A percentile compares a stretch with the other conserved stretches of the same genome.
Evolutionary conservation across 768 basidiomycete genomes (phyloP).

Genomic region (Podaxis sp.): DNA sequence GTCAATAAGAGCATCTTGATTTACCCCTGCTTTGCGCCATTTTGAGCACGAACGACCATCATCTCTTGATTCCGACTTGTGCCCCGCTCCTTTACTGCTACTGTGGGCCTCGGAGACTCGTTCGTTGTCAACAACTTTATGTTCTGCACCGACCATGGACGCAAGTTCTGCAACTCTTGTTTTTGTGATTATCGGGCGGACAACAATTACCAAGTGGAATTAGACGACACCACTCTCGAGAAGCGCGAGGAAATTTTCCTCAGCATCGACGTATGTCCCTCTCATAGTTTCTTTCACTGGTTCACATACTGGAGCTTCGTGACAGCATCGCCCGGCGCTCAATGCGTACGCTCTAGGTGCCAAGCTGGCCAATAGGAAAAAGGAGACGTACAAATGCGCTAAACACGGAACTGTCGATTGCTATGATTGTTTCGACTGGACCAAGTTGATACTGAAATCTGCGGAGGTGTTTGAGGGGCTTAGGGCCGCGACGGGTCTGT

Average conservation of each 20-base stretch:
- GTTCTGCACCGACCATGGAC: conserved; percentile 33
- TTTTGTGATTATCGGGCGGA: conserved; percentile 29
- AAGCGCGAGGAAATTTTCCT: conserved; percentile 19
- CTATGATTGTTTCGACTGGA: neutral
- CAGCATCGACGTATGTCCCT: conserved; percentile 13
- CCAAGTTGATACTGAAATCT: neutral
- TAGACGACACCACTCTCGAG: neutral
- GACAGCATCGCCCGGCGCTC: neutral
- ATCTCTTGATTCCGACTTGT: neutral
- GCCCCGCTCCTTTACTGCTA: neutral
- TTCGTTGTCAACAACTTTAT: conserved; percentile 29
- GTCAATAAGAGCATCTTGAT: neutral
- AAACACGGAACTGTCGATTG: conserved; percentile 13
- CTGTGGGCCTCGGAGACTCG: conserved; percentile 6
- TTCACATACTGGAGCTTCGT: neutral
- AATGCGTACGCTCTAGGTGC: conserved; percentile 10
- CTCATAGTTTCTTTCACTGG: neutral
- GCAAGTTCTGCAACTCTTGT: conserved; percentile 30
- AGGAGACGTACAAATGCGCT: conserved; percentile 9
- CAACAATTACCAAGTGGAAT: conserved; percentile 28
- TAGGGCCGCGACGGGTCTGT: neutral
- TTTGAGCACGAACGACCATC: neutral
- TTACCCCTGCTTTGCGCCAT: too few relatives aligned
- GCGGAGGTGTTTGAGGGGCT: neutral
- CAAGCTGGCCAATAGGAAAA: neutral